These are phyloP conservation scores for Antitrichia curtipendula DNA, from an alignment of 225 moss, liverwort and hornwort species.

Conservation along the genomic window DNA sequence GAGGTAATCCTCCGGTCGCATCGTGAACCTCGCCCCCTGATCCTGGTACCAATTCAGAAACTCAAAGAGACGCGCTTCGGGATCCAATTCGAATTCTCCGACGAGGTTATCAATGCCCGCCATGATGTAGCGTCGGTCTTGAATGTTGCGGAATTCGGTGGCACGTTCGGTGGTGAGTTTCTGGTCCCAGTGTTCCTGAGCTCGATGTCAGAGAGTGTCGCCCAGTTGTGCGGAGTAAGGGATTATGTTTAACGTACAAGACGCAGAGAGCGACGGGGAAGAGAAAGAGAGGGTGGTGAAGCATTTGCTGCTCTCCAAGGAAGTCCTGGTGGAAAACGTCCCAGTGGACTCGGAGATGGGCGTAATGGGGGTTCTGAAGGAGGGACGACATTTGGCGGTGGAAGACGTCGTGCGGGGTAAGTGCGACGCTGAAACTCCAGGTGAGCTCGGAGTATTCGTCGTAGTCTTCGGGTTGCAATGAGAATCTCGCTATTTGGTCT, in stretches of 20 bases:
- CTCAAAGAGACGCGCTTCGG: neutral
- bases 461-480: neutral
- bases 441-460: neutral
- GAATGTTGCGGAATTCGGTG: neutral
- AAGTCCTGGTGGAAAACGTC: neutral
- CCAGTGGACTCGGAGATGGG: neutral
- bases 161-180: neutral
- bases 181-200: neutral
- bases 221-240: neutral
- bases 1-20: neutral
- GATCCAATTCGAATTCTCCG: neutral
- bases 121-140: neutral
- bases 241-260: neutral
- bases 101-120: neutral
- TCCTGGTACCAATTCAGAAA: neutral
- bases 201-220: neutral
- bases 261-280: neutral
- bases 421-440: neutral
- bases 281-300: neutral
- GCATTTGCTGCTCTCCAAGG: neutral
- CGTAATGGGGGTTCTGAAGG: neutral
- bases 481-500: neutral
- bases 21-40: neutral
- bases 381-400: neutral
- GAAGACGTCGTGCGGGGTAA: neutral